A percentile compares a stretch with the other conserved stretches of the same genome.
Evolutionary conservation across 805 yeast genomes (phyloP).

Genomic region (Teunomyces barrocoloradensis): DNA sequence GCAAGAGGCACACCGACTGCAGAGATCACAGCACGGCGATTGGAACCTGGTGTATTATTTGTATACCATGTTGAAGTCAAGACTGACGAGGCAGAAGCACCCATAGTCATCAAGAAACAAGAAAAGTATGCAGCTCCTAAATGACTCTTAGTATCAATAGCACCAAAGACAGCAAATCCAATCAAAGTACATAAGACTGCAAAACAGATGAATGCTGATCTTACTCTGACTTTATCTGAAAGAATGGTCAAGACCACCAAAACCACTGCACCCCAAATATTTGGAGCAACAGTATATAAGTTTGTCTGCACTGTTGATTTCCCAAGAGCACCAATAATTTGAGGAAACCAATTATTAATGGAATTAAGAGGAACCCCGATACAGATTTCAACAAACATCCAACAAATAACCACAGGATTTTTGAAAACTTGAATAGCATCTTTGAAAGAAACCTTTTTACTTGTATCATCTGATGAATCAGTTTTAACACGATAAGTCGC

Average conservation of each 20-base stretch:
- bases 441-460: conserved; percentile 31
- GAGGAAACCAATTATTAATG: conserved; percentile 51
- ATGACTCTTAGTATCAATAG: conserved; percentile 38
- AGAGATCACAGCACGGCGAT: conserved; percentile 44
- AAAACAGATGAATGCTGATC: conserved; percentile 38
- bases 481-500: conserved; percentile 39
- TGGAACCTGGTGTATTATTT: conserved; percentile 47
- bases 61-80: conserved; percentile 51
- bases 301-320: conserved; percentile 41
- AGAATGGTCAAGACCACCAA: conserved; percentile 36
- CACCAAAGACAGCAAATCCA: conserved; percentile 48
- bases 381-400: conserved; percentile 45
- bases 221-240: conserved; percentile 39
- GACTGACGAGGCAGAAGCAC: conserved; percentile 48
- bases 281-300: conserved; percentile 48
- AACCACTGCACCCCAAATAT: conserved; percentile 45
- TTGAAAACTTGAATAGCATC: conserved; percentile 45
- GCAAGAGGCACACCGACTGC: conserved; percentile 43
- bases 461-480: conserved; percentile 45
- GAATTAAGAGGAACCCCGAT: conserved; percentile 50
- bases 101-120: conserved; percentile 48
- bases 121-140: conserved; percentile 43
- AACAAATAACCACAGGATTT: conserved; percentile 44
- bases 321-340: conserved; percentile 37
- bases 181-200: conserved; percentile 40